Conservation (phyloP, 352 stramenopile genomes). For the Globisporangium rhizosaccharum region DNA sequence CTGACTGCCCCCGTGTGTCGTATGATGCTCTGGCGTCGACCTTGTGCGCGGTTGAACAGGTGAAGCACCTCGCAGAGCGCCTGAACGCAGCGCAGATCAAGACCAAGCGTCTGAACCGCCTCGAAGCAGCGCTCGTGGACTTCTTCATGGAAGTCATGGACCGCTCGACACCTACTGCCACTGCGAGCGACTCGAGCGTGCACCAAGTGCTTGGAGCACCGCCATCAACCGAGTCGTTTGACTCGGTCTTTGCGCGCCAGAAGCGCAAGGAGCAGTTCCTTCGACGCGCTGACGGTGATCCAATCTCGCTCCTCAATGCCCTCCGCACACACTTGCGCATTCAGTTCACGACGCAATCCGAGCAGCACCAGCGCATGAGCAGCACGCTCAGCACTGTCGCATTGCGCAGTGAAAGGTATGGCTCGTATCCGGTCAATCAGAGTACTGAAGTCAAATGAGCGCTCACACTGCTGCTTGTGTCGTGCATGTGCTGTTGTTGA, state of each 20-base stretch:
- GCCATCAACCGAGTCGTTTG: conserved; percentile 13
- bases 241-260: conserved; percentile 32
- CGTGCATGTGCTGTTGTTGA: neutral
- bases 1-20: too few relatives aligned
- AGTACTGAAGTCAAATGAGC: neutral
- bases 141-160: conserved; percentile 73
- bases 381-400: conserved; percentile 21
- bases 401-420: conserved; percentile 29
- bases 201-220: neutral
- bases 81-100: conserved; percentile 64
- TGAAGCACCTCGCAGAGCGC: conserved; percentile 57
- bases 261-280: conserved; percentile 57
- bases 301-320: conserved; percentile 62
- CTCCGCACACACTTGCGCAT: conserved; percentile 66
- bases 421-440: neutral
- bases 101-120: conserved; percentile 47
- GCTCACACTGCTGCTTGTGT: neutral
- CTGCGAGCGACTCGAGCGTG: neutral
- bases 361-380: conserved; percentile 24
- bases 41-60: conserved; percentile 12
- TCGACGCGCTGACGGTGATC: conserved; percentile 50
- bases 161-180: conserved; percentile 6
- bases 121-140: conserved; percentile 63
- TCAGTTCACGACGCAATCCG: conserved; percentile 45
- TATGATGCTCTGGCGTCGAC: too few relatives aligned